phyloP scores from a whole-genome alignment of 208 protist species.

The Crithidia brevicula region DNA sequence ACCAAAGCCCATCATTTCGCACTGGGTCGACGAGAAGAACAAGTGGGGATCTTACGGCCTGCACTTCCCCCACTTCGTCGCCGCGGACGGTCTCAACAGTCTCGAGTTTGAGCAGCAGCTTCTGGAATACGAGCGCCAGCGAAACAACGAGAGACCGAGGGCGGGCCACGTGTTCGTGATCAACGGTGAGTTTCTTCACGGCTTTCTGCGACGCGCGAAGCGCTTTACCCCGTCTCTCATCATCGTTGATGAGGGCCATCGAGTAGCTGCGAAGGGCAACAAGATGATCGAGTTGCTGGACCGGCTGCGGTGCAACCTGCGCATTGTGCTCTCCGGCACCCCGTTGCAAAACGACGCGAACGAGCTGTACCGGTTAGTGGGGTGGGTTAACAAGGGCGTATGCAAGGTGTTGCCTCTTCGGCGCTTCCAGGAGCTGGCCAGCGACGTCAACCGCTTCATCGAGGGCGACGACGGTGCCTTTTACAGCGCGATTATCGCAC shows the following conservation, averaged over 20 bases:
- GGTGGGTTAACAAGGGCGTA: slow-evolving; percentile 73
- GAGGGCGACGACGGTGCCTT: slow-evolving; percentile 69
- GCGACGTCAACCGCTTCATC: slow-evolving; percentile 73
- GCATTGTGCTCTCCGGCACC: slow-evolving; percentile 89
- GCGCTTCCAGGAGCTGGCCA: slow-evolving; percentile 59
- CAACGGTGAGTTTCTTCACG: slow-evolving; percentile 70
- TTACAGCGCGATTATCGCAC: slow-evolving; percentile 54
- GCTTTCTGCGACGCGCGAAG: slow-evolving; percentile 53
- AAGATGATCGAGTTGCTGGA: slow-evolving; percentile 68
- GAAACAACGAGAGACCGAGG: slow-evolving; percentile 18
- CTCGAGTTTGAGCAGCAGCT: slow-evolving; percentile 53
- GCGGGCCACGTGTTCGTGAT: slow-evolving; percentile 75
- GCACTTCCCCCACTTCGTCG: slow-evolving; percentile 63
- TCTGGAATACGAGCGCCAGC: slow-evolving; percentile 61
- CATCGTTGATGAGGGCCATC: slow-evolving; percentile 89
- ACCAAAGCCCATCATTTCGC: slow-evolving; percentile 79
- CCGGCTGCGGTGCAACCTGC: slow-evolving; percentile 48
- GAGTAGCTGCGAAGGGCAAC: slow-evolving; percentile 66
- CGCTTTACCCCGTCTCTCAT: slow-evolving; percentile 73
- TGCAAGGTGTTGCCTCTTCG: slow-evolving; percentile 51
- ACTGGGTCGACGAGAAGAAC: slow-evolving; percentile 73
- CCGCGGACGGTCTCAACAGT: slow-evolving; percentile 46
- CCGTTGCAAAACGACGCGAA: slow-evolving; percentile 88
- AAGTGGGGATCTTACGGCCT: slow-evolving; percentile 83
- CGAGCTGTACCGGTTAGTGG: slow-evolving; percentile 86